phyloP scores from a whole-genome alignment of 768 basidiomycete genomes.

The Lactarius hengduanensis region DNA sequence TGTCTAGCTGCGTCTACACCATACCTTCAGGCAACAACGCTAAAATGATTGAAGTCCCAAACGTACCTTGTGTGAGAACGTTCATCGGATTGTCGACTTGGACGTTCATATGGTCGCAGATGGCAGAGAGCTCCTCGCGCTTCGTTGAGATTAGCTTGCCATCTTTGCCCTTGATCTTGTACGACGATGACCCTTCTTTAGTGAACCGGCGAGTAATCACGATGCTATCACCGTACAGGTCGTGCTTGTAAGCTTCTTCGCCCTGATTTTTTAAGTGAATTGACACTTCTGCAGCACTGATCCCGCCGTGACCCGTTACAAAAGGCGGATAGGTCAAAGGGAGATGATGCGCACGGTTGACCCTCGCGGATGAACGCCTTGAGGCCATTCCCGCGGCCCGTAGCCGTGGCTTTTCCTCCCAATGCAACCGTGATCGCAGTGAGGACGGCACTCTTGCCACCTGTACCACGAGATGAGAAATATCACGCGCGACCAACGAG shows the following conservation, averaged over 20 bases:
- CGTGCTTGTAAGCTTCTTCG: constrained; percentile 80
- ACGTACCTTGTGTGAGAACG: constrained; percentile 78
- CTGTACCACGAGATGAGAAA: constrained; percentile 40
- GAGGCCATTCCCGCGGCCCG: constrained; percentile 83
- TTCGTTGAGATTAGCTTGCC: constrained; percentile 68
- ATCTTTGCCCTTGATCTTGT: constrained; percentile 78
- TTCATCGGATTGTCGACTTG: constrained; percentile 97
- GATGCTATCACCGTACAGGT: constrained; percentile 86
- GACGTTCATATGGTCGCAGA: constrained; percentile 94
- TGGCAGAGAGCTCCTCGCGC: constrained; percentile 80
- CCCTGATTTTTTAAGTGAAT: constrained; percentile 88
- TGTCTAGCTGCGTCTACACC: constrained; percentile 38
- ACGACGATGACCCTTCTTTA: constrained; percentile 69
- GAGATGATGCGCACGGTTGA: constrained; percentile 54
- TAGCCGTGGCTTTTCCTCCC: constrained; percentile 89
- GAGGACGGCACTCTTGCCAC: constrained; percentile 93
- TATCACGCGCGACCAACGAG: constrained; percentile 7
- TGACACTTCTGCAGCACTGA: constrained; percentile 69
- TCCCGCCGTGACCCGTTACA: constrained; percentile 8
- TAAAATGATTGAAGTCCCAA: background rate
- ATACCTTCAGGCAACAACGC: background rate
- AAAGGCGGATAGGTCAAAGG: background rate
- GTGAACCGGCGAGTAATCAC: constrained; percentile 79
- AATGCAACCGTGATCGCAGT: constrained; percentile 92
- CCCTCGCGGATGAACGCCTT: constrained; percentile 87